Evolutionary conservation across 108 stramenopile genomes (phyloP), one percentile per base, ranked within the genome.

Genomic region (Pseudonitzschia delicatissima): DNA sequence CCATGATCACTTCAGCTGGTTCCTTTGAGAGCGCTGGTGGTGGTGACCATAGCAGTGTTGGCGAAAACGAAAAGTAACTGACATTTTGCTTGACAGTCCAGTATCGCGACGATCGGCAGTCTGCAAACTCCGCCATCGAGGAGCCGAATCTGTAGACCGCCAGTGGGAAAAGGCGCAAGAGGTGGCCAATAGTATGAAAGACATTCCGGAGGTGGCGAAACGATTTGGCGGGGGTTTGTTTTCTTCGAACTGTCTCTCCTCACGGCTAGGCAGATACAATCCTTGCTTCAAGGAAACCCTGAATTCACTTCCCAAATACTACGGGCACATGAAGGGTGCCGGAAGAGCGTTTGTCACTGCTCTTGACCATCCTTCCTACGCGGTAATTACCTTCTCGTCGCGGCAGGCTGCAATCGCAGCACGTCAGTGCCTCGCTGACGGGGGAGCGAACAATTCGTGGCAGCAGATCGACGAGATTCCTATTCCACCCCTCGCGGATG

Each of bases 341-440:
- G 62, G 52, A 35, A 71, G 49, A 52, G 45, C 37, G 40, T 61
- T 64, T 7, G 62, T 71, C 15, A 71, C n/a, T 39, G 60, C 61
- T 17, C 42, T 71, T 11, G 62, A 63, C 6, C 70, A 71, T 55
- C 70, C 70, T 5, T 87, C 92, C 1, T 94, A 88, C 77, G 88
- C 88, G 8, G 90, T 94, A 26, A 82, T 94, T 5, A 94, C 93
- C 17, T 66, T 73, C 58, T 86, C 87, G 4, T 85, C 81, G 17
- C 80, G 93, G 13, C 93, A 94, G 71, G 93, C 93, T 31, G 90
- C 93, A 1, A 78, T 90, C 27, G 86, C 88, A 9, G 93, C 93
- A 0, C 57, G 93, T 27, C 82, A 91, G 35, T 91, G 85, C 53
- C 61, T 83, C 23, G 75, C 79, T 1, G 93, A 94, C 75, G 90